Evolutionary conservation across 2,329 filamentous ascomycete species (phyloP), one percentile per base, ranked within the genome.

Genomic region (Fusarium foetens): DNA sequence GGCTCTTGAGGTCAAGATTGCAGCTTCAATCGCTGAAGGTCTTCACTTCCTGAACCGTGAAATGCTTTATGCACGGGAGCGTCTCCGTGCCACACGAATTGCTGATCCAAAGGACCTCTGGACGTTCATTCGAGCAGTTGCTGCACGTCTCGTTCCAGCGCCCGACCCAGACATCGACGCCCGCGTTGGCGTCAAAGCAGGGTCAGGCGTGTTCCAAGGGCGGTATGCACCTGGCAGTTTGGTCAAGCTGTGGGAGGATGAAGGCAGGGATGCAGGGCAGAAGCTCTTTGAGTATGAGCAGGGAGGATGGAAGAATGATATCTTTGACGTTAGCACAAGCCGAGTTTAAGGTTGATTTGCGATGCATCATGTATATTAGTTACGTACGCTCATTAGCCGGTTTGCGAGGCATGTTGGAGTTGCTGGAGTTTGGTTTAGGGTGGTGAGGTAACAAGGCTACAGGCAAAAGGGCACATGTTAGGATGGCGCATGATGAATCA

Each of bases 221-320:
- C 88, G 94, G 4, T 98, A 97, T 82, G 92, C 95, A 2, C 95
- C 95, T 0, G 95, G 94, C 1, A 97, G 94, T 80, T 84, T 98
- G 31, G 93, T 96, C 57, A 94, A 93, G 82, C 81, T 97, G n/a
- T 97, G 94, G 94, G 89, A 95, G 73, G 91, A 94, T 72, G 92
- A 97, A 82, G 94, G 90, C 0, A 82, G 85, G 27, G 85, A 86
- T 68, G 94, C 93, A 0, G 86, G 86, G 25, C 93, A 97, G 80
- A 87, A 90, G 43, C 89, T 97, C 41, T 90, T 95, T 72, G 92
- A 95, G 72, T 91, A 90, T 77, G 88, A 91, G 61, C 84, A 84
- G 51, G 90, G 87, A 21, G 93, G 92, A 0, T 97, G 94, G 94
- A 88, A 92, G 74, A 97, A 97, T 80, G 90, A 90, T 49, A 91